These are phyloP conservation scores for Blepharisma undulans DNA, from an alignment of 169 alveolate genomes.

Conservation along the genomic window DNA sequence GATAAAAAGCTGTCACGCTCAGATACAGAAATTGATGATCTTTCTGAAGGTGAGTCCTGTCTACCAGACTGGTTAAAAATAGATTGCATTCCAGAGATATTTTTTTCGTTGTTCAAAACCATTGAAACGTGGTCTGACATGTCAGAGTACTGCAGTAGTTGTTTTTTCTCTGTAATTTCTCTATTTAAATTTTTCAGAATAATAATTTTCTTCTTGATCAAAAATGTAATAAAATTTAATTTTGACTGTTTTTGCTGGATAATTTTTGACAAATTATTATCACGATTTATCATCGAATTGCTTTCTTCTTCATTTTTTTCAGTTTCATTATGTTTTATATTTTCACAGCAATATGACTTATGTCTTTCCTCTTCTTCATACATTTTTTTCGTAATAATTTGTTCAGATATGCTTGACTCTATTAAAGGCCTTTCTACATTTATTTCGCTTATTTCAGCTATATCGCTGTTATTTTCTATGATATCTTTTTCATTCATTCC, in stretches of 20 bases:
- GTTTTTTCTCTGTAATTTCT: neutral
- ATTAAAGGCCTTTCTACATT: neutral
- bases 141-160: neutral
- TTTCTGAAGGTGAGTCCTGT: neutral
- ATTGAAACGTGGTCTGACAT: neutral
- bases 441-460: neutral
- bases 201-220: neutral
- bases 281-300: too few species aligned
- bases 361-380: too few species aligned
- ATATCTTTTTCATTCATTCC: neutral
- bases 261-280: neutral
- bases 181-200: too few species aligned
- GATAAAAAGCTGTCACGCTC: neutral
- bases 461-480: neutral
- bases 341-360: too few species aligned
- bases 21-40: neutral
- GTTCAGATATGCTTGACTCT: neutral
- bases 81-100: neutral
- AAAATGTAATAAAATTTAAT: neutral
- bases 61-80: neutral
- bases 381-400: too few species aligned
- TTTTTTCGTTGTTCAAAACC: neutral
- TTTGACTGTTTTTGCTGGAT: neutral
- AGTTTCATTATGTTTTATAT: neutral
- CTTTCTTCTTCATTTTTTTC: neutral